Evolutionary conservation across 225 moss, liverwort and hornwort genomes (phyloP).

Genomic region (Anthoceros angustus): DNA sequence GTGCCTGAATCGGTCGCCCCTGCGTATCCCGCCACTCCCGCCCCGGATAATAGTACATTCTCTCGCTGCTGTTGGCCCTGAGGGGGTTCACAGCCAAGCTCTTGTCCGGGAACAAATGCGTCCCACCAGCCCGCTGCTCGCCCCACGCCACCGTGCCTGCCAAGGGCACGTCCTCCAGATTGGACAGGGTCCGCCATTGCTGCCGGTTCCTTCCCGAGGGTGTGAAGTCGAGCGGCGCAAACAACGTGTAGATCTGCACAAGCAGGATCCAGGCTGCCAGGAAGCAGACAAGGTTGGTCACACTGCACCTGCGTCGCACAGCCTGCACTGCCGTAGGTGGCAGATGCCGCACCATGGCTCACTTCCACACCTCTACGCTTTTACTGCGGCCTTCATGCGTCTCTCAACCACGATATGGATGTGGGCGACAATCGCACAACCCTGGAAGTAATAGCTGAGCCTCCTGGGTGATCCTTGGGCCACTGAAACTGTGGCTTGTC

Average conservation of each 20-base stretch:
- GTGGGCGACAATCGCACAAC: not conserved
- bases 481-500: not conserved
- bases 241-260: conserved; percentile 20
- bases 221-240: conserved; percentile 15
- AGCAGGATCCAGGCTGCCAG: conserved; percentile 25
- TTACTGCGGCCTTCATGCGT: no score
- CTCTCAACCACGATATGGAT: not conserved
- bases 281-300: conserved; percentile 26
- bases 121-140: not conserved
- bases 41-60: conserved; percentile 49
- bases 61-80: conserved; percentile 31
- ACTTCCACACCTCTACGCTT: no score
- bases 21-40: conserved; percentile 77
- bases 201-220: conserved; percentile 6
- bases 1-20: conserved; percentile 79
- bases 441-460: not conserved
- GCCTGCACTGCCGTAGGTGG: not conserved
- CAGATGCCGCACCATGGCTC: not conserved
- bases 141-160: not conserved
- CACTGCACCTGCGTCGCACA: conserved; percentile 17
- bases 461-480: not conserved
- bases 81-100: conserved; percentile 43
- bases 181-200: conserved; percentile 16
- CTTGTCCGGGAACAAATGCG: conserved; percentile 39
- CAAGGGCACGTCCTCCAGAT: conserved; percentile 4